Evolutionary conservation across 1,139 yeast species (phyloP).

Genomic region (Protomyces gravidus): DNA sequence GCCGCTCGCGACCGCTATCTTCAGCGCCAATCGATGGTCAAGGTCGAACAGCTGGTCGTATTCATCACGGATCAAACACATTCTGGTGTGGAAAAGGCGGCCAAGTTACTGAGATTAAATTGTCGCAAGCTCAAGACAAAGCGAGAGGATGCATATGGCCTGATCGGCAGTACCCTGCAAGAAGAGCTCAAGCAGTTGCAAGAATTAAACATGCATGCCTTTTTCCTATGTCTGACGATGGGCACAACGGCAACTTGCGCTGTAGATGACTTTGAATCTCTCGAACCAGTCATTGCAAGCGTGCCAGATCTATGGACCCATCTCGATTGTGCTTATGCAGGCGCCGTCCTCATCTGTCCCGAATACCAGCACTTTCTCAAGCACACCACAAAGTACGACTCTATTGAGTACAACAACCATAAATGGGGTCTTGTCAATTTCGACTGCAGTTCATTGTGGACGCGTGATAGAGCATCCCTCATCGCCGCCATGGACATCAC

Average conservation of each 20-base stretch:
- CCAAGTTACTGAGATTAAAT: slow-evolving; percentile 34
- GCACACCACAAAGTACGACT: slow-evolving; percentile 33
- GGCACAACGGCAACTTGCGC: slow-evolving; percentile 37
- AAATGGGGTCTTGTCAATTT: slow-evolving; percentile 36
- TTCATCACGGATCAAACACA: slow-evolving; percentile 35
- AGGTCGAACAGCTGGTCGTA: slow-evolving; percentile 33
- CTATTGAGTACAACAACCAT: slow-evolving; percentile 36
- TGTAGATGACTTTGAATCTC: slow-evolving; percentile 32
- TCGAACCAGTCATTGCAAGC: slow-evolving; percentile 20
- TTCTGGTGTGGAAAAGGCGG: slow-evolving; percentile 36
- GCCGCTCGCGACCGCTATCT: slow-evolving; percentile 36
- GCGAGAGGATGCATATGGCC: slow-evolving; percentile 32
- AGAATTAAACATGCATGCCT: slow-evolving; percentile 33
- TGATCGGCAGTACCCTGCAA: slow-evolving; percentile 31
- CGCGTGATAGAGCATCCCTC: slow-evolving; percentile 32
- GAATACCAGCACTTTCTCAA: slow-evolving; percentile 33
- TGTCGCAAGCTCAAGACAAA: slow-evolving; percentile 32
- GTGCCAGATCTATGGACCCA: slow-evolving; percentile 33
- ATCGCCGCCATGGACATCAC: slow-evolving; percentile 34
- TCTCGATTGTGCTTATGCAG: slow-evolving; percentile 36
- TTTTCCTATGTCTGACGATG: slow-evolving; percentile 34
- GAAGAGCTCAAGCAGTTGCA: slow-evolving; percentile 31
- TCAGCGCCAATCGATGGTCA: slow-evolving; percentile 28
- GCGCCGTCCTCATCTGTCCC: slow-evolving; percentile 35
- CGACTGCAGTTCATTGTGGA: slow-evolving; percentile 34